Base-by-base conservation (phyloP, 2,329 filamentous ascomycete species). In the Pyrenophora graminea region DNA sequence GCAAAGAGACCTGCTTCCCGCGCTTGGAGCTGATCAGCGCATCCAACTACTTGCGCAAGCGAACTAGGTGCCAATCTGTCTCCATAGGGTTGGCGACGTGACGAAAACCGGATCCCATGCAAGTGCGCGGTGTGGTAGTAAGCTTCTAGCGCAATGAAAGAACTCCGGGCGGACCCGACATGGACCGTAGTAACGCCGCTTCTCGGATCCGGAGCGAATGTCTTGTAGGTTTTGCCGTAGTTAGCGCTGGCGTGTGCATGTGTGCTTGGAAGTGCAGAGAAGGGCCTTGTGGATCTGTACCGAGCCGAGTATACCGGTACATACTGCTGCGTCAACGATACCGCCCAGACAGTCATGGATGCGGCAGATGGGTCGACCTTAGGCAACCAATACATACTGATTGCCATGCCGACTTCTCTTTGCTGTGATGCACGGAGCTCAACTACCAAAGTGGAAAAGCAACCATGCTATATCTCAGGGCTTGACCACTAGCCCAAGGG, bases 181-280 rank as follows among this genome's bases (percentile, higher is more conserved):
- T 46, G 31, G 21, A 43, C 59, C 56, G 62, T 21, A 46, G 42
- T 55, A 48, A 34, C 36, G 48, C 53, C 56, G 49, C 55, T 49
- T 55, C 19, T 37, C 40, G 61, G 60, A 36, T 25, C n/a, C n/a
- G 13, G 12, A 21, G 19, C 19, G 39, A 34, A 15, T 31, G 32
- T 30, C 15, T 18, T 34, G 40, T 25, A 39, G 25, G 13, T 31
- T 36, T 25, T 25, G 23, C 23, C 23, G 23, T 25, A 38, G 27
- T 40, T 18, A 48, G 36, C 44, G 15, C 39, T 33, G 9, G 32
- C 37, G 34, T 18, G 38, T 33, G 17, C 38, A 31, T 7, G 27
- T 30, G 27, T 30, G 27, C 27, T 30, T 30, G 27, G 27, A 10
- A 9, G 9, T 4, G 27, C 27, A 30, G 15, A 17, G 15, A 7